A percentile compares a stretch with the other conserved stretches of the same genome.
These are phyloP conservation scores for Pyrus pyrifolia DNA, from an alignment of 306 rosid genomes.

Conservation along the genomic window DNA sequence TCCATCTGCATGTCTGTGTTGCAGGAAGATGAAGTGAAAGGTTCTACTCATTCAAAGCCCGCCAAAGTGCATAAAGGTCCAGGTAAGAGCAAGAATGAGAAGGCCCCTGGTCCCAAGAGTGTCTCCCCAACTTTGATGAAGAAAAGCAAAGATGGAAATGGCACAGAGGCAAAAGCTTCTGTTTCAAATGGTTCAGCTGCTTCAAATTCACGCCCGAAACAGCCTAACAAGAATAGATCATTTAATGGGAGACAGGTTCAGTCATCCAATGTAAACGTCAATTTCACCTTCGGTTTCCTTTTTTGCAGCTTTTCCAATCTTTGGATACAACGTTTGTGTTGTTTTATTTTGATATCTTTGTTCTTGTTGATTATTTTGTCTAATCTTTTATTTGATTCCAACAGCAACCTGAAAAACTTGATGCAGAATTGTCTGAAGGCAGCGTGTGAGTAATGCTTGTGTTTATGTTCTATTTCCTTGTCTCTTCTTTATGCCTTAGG, in stretches of 20 bases:
- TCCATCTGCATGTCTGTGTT: slow-evolving; percentile 12
- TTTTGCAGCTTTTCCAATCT: slow-evolving; percentile 8
- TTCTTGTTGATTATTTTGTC: slow-evolving; percentile 28
- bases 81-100: slow-evolving; percentile 48
- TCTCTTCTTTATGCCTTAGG: background rate
- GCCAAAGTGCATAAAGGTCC: slow-evolving; percentile 39
- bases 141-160: slow-evolving; percentile 59
- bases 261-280: slow-evolving; percentile 36
- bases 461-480: background rate
- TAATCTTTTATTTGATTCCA: slow-evolving; percentile 25
- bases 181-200: slow-evolving; percentile 53
- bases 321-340: background rate
- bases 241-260: slow-evolving; percentile 46
- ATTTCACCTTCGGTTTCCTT: slow-evolving; percentile 3
- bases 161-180: slow-evolving; percentile 37
- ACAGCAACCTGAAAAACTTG: slow-evolving; percentile 64
- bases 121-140: slow-evolving; percentile 28
- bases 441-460: slow-evolving; percentile 42
- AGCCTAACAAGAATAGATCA: slow-evolving; percentile 41
- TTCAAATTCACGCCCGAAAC: slow-evolving; percentile 41
- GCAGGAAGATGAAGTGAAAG: slow-evolving; percentile 48
- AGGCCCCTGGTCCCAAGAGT: slow-evolving; percentile 32
- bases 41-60: slow-evolving; percentile 26
- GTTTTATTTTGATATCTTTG: slow-evolving; percentile 4
- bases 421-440: slow-evolving; percentile 51